phyloP scores from a whole-genome alignment of 371 early-diverging fungal species.

The Capillidium rhysosporum region DNA sequence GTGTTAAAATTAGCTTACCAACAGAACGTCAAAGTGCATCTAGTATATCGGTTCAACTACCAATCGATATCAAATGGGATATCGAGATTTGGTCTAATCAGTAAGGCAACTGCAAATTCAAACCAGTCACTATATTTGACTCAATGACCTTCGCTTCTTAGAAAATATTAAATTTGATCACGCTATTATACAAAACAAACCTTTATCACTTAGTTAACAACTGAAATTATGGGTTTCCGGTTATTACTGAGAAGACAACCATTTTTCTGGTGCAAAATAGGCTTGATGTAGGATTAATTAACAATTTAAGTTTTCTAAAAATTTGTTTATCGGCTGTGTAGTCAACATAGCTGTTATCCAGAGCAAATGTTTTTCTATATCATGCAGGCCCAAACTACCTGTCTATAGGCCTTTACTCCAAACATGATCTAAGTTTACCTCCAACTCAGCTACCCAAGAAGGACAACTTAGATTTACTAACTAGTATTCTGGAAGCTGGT shows the following conservation, averaged over 20 bases:
- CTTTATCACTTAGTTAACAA: conserved; percentile 36
- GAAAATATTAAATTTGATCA: conserved; percentile 31
- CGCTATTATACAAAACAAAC: conserved; percentile 55
- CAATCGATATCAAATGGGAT: conserved; percentile 31
- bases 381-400: conserved; percentile 15
- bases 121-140: conserved; percentile 15
- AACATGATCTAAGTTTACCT: conserved; percentile 7
- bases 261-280: conserved; percentile 78
- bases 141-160: conserved; percentile 17
- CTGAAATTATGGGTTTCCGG: conserved; percentile 40
- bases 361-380: conserved; percentile 30
- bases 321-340: conserved; percentile 45
- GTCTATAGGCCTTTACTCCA: conserved; percentile 17
- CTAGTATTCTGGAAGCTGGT: conserved; percentile 15
- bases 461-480: background rate
- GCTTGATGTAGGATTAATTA: conserved; percentile 53
- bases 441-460: conserved; percentile 7
- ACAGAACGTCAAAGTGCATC: conserved; percentile 26
- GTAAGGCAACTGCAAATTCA: conserved; percentile 37
- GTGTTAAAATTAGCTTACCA: conserved; percentile 42
- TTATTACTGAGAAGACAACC: conserved; percentile 27
- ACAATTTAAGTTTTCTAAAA: conserved; percentile 32
- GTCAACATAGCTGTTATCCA: conserved; percentile 57
- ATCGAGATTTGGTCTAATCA: conserved; percentile 37
- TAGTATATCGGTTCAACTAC: conserved; percentile 71